Evolutionary conservation across 73 alveolate species (phyloP).

Genomic region (Paramecium primaurelia): DNA sequence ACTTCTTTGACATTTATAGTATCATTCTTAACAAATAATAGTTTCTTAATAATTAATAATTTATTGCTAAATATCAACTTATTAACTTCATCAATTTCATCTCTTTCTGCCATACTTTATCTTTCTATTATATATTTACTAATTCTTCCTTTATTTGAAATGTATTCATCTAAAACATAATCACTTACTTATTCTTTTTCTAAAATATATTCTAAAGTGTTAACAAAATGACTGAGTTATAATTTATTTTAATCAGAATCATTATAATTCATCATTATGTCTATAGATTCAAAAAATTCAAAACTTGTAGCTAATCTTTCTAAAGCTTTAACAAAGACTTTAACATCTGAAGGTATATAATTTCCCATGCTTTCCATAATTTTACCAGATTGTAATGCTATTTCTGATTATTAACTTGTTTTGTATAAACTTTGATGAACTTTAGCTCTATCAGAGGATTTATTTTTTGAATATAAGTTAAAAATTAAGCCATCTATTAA

Average conservation of each 20-base stretch:
- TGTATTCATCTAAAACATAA: background rate
- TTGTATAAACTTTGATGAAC: background rate
- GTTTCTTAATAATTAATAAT: background rate
- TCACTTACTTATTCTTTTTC: conserved; percentile 30
- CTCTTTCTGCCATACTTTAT: conserved; percentile 22
- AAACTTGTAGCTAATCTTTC: background rate
- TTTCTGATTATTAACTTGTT: background rate
- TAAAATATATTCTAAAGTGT: background rate
- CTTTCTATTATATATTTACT: background rate
- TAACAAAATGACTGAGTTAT: conserved; percentile 24
- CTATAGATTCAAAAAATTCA: conserved; percentile 4
- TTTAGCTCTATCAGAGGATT: background rate
- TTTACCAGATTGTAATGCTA: background rate
- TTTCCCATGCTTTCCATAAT: background rate
- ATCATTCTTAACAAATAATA: background rate
- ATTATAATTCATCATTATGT: background rate
- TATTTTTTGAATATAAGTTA: conserved; percentile 3
- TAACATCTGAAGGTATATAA: background rate
- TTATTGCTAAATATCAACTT: background rate
- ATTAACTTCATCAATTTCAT: conserved; percentile 33
- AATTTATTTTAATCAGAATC: conserved; percentile 22
- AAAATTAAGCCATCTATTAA: background rate
- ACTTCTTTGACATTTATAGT: conserved; percentile 38
- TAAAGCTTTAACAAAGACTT: background rate
- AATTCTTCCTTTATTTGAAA: conserved; percentile 17